Percentiles rank a stretch among this genome's conserved stretches.
phyloP scores from a whole-genome alignment of 805 yeast genomes.

The Monosporozyma siamensis region DNA sequence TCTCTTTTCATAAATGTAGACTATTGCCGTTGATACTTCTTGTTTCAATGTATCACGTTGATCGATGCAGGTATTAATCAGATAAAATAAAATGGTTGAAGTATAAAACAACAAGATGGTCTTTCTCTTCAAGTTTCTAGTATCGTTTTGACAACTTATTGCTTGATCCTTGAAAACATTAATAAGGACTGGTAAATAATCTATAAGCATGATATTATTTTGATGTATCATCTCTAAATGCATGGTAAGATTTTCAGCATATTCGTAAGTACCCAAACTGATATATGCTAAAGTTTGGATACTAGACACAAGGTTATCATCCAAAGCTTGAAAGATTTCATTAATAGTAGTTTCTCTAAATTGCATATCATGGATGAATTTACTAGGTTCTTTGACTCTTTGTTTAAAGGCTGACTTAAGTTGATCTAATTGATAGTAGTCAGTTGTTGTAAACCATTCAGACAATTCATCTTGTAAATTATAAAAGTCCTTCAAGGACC shows the following conservation, averaged over 20 bases:
- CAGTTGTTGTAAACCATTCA: slow-evolving; percentile 38
- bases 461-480: slow-evolving; percentile 35
- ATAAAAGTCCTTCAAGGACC: slow-evolving; percentile 33
- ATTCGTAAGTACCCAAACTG: slow-evolving; percentile 20
- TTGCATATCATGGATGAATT: slow-evolving; percentile 11
- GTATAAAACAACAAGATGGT: slow-evolving; percentile 19
- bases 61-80: slow-evolving; percentile 18
- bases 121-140: slow-evolving; percentile 11
- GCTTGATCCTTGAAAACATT: slow-evolving; percentile 17
- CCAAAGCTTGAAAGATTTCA: neutral
- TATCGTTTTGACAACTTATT: slow-evolving; percentile 19
- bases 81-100: slow-evolving; percentile 20
- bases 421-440: slow-evolving; percentile 16
- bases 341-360: slow-evolving; percentile 12
- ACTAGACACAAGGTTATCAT: slow-evolving; percentile 5
- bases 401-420: slow-evolving; percentile 13
- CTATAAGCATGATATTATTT: slow-evolving; percentile 15
- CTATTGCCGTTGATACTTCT: slow-evolving; percentile 3
- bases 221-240: slow-evolving; percentile 18
- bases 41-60: slow-evolving; percentile 3
- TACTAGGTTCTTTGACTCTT: slow-evolving; percentile 4
- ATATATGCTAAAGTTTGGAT: slow-evolving; percentile 20
- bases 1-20: slow-evolving; percentile 11
- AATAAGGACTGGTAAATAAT: slow-evolving; percentile 10
- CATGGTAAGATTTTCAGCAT: slow-evolving; percentile 4